Conservation (phyloP, 331 rosid species). For the Acacia pycnantha region DNA sequence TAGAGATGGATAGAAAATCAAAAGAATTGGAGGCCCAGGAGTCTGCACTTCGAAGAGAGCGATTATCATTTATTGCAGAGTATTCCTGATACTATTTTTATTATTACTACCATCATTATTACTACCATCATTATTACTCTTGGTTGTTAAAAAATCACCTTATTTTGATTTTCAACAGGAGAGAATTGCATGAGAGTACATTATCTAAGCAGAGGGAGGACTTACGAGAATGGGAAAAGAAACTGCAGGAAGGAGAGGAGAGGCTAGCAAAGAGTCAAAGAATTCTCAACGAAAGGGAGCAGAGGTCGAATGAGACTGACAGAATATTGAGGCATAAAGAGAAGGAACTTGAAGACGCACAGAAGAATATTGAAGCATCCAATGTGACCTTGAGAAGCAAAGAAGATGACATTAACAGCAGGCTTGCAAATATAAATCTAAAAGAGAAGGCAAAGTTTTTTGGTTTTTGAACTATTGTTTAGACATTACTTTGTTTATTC, state of each 20-base stretch:
- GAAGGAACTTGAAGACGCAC: slow-evolving; percentile 80
- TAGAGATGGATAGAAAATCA: slow-evolving; percentile 77
- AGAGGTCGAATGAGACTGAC: slow-evolving; percentile 82
- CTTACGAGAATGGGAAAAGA: slow-evolving; percentile 89
- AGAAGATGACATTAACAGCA: slow-evolving; percentile 75
- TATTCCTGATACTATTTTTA: slow-evolving; percentile 35
- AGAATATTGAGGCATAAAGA: slow-evolving; percentile 74
- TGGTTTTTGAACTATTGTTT: not conserved
- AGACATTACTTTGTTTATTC: not conserved
- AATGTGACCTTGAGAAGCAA: slow-evolving; percentile 57
- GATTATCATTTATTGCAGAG: slow-evolving; percentile 76
- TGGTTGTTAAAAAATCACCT: not conserved
- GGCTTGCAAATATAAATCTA: slow-evolving; percentile 61
- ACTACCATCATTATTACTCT: not conserved
- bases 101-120: not conserved
- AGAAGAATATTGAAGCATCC: slow-evolving; percentile 77
- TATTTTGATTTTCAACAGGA: slow-evolving; percentile 52
- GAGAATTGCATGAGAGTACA: slow-evolving; percentile 62
- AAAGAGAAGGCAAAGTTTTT: slow-evolving; percentile 71
- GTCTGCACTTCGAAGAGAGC: slow-evolving; percentile 66
- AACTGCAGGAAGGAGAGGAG: slow-evolving; percentile 90
- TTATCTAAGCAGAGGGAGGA: slow-evolving; percentile 86
- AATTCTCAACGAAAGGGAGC: slow-evolving; percentile 90
- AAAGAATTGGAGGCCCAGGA: slow-evolving; percentile 80
- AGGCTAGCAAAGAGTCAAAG: slow-evolving; percentile 86